Percentiles rank a stretch among this genome's conserved stretches.
These are phyloP conservation scores for Albifimbria verrucaria DNA, from an alignment of 2,329 filamentous ascomycete species.

Conservation along the genomic window DNA sequence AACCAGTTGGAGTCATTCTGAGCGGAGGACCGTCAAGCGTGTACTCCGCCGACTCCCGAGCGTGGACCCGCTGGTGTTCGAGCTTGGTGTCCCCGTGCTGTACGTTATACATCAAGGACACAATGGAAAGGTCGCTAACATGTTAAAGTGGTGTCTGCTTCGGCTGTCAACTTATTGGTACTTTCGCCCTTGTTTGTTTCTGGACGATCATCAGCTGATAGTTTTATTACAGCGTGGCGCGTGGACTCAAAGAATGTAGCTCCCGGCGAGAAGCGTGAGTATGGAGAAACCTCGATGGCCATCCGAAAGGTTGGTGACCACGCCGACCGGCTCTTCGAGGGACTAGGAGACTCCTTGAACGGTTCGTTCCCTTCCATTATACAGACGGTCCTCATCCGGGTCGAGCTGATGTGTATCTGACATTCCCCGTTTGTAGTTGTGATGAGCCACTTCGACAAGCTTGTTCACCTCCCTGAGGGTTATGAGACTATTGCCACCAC, in stretches of 20 bases:
- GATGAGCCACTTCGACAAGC: constrained; percentile 91
- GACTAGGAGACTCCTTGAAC: constrained; percentile 65
- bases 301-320: constrained; percentile 57
- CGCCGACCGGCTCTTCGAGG: constrained; percentile 76
- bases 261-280: background rate
- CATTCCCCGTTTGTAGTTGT: constrained; percentile 43
- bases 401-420: constrained; percentile 4
- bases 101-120: too few relatives aligned
- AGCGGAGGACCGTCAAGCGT: constrained; percentile 3
- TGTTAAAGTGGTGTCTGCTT: too few relatives aligned
- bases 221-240: too few relatives aligned
- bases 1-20: constrained; percentile 71
- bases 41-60: background rate
- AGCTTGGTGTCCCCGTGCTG: constrained; percentile 25
- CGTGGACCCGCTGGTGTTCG: constrained; percentile 58
- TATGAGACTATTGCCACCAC: constrained; percentile 76
- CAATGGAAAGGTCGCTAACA: too few relatives aligned
- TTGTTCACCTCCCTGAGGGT: constrained; percentile 66
- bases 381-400: constrained; percentile 1
- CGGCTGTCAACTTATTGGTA: too few relatives aligned
- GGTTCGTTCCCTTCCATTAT: constrained; percentile 13
- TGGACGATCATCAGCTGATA: too few relatives aligned
- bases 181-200: too few relatives aligned
- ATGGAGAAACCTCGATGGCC: constrained; percentile 28
- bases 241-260: background rate